These are phyloP conservation scores for Boletus sp. DNA, from an alignment of 768 basidiomycete genomes.

Conservation along the genomic window DNA sequence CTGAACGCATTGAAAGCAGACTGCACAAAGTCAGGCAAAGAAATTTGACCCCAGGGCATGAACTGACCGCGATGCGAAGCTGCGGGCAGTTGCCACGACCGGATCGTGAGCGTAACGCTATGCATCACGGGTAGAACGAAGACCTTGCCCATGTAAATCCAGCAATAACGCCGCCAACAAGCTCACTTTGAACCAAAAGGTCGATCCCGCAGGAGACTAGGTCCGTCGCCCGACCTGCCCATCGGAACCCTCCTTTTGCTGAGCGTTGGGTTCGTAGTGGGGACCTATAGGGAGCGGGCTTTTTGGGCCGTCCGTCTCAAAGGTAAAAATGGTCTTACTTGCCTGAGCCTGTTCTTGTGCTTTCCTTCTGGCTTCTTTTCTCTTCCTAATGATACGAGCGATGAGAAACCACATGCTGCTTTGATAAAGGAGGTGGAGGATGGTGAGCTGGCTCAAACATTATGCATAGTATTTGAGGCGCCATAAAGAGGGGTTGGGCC, in stretches of 20 bases:
- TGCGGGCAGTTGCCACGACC: neutral
- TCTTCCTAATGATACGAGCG: slow-evolving; percentile 5
- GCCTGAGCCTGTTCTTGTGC: neutral
- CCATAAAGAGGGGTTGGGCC: neutral
- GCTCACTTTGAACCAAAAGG: slow-evolving; percentile 1
- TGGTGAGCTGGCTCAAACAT: no score
- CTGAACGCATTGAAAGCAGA: neutral
- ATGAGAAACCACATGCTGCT: slow-evolving; percentile 9
- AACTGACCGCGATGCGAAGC: neutral
- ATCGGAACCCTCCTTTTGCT: neutral
- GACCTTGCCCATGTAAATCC: neutral
- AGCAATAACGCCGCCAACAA: neutral
- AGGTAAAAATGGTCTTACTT: neutral
- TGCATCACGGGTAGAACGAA: no score
- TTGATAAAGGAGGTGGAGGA: neutral
- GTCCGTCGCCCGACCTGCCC: neutral
- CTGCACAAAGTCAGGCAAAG: neutral
- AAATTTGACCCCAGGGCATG: neutral
- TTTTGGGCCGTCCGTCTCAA: no score
- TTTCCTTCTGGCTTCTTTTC: neutral
- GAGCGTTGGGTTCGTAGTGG: neutral
- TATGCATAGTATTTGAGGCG: neutral
- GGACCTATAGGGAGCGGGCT: neutral
- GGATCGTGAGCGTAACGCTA: no score
- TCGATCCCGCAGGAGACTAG: neutral